Conservation (phyloP, 192 early-diverging fungal genomes). For the Gigaspora rosea region DNA sequence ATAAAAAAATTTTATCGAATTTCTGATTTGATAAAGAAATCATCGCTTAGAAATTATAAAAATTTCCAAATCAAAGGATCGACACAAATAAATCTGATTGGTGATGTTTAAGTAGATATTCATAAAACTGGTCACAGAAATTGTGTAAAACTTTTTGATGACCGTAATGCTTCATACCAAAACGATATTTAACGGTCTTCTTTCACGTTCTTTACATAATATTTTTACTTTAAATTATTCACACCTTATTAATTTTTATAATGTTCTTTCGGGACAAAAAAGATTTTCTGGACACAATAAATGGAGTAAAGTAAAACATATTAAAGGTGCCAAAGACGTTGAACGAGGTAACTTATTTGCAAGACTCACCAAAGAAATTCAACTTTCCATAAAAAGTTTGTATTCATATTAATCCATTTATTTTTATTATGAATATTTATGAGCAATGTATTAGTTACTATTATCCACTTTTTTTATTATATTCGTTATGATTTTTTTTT, state of each 20-base stretch:
- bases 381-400: slow-evolving; percentile 59
- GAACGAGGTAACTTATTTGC: slow-evolving; percentile 54
- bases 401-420: neutral
- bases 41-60: too few species aligned
- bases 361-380: slow-evolving; percentile 65
- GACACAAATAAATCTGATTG: too few species aligned
- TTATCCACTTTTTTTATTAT: neutral
- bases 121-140: too few species aligned
- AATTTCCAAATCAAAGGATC: too few species aligned
- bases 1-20: too few species aligned
- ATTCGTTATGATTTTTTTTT: neutral
- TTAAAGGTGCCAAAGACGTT: slow-evolving; percentile 58
- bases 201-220: too few species aligned
- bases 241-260: neutral
- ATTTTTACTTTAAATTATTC: neutral
- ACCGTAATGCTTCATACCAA: too few species aligned
- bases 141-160: too few species aligned
- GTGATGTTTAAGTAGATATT: too few species aligned
- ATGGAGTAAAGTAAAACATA: slow-evolving; percentile 66
- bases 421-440: neutral
- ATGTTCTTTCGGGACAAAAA: neutral
- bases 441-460: neutral
- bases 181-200: too few species aligned
- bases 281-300: slow-evolving; percentile 57
- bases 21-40: too few species aligned